Evolutionary conservation across 257 asterid species (phyloP).

Genomic region (Plantago elongata): DNA sequence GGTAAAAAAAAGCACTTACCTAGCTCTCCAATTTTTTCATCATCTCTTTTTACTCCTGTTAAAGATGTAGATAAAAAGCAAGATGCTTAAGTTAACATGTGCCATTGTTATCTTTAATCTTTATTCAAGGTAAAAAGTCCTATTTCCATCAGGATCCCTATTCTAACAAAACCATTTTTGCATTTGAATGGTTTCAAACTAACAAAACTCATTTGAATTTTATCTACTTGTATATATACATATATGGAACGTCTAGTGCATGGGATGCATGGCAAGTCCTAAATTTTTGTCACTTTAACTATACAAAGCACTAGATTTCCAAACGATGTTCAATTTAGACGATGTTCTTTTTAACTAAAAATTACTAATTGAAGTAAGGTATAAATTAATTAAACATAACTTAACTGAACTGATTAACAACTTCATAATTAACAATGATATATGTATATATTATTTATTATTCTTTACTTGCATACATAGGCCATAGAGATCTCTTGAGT

Average conservation of each 20-base stretch:
- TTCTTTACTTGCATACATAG: conserved; percentile 73
- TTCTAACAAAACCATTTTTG: too few species aligned
- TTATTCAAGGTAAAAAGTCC: background rate
- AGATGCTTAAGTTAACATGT: conserved; percentile 47
- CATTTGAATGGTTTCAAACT: too few species aligned
- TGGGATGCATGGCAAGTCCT: conserved; percentile 54
- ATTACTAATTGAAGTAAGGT: too few species aligned
- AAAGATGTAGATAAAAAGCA: conserved; percentile 66
- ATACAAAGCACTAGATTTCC: conserved; percentile 4
- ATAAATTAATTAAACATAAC: too few species aligned
- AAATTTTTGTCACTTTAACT: conserved; percentile 44
- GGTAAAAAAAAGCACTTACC: conserved; percentile 47
- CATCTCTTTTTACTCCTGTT: conserved; percentile 48
- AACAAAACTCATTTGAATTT: too few species aligned
- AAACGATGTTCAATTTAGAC: conserved; percentile 4
- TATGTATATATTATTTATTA: conserved; percentile 47
- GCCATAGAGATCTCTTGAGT: conserved; percentile 66
- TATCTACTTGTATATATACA: too few species aligned
- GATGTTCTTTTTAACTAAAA: too few species aligned
- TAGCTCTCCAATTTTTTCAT: conserved; percentile 32
- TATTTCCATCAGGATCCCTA: background rate
- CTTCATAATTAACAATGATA: conserved; percentile 19
- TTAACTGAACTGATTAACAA: too few species aligned
- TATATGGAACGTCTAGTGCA: conserved; percentile 44
- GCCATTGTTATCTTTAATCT: conserved; percentile 32